Base-by-base conservation (phyloP, 371 early-diverging fungal species). In the Sporodiniella umbellata region DNA sequence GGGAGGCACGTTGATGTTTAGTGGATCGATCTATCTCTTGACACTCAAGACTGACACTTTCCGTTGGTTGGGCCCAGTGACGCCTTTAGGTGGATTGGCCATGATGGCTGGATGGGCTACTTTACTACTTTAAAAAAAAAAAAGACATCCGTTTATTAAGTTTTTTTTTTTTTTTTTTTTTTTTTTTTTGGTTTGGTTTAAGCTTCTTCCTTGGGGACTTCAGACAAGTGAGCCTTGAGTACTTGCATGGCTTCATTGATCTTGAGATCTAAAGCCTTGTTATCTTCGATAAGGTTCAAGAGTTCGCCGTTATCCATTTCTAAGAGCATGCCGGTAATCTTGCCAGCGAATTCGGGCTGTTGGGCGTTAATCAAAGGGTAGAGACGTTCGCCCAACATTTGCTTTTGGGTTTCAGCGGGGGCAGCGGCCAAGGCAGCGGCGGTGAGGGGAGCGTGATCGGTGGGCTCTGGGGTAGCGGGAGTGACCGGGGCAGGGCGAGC, bases 281-380 rank as follows among this genome's bases (percentile, higher is more conserved):
- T 58, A 58, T 79, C 74, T 65, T 91, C 90, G 48, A 93, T 57
- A 53, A 94, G 61, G 58, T 83, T 80, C 56, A 94, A 69, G 26
- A 94, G 70, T 64, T 94, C 93, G 45, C 76, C 64, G 62, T 88
- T 88, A 64, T 92, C 90, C 93, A 94, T 94, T 71, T 94, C 94
- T 48, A 94, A 75, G 45, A 94, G 79, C 94, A 94, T 94, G 54
- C 94, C 94, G 19, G 94, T 94, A 62, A 94, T 88, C 84, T 94
- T 94, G 59, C 90, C 89, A 55, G 93, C 89, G 43, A 64, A 64
- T 25, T 78, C 75, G 42, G 80, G 81, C 53, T 87, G 80, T 51
- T 63, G 64, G 33, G 53, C 60, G 49, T 60, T 62, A 43, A 94
- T 85, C 35, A 84, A 65, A n/a, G 93, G 92, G 77, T 85, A 94